A percentile compares a stretch with the other conserved stretches of the same genome.
These are phyloP conservation scores for Globisporangium radiosum DNA, from an alignment of 352 stramenopile genomes.

Conservation along the genomic window DNA sequence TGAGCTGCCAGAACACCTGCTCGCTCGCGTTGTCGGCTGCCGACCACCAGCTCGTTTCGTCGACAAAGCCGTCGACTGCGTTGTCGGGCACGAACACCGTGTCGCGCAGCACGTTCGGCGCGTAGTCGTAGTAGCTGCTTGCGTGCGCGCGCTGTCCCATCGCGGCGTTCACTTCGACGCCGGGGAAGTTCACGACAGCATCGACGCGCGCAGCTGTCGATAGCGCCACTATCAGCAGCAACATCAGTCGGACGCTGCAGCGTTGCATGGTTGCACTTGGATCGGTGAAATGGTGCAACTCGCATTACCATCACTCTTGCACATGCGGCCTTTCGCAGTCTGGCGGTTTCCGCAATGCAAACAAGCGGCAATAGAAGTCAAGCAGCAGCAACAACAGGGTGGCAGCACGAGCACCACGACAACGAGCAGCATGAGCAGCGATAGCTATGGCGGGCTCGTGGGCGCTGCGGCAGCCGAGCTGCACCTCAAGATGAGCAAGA, in stretches of 20 bases:
- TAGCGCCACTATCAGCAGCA: slow-evolving; percentile 3
- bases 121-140: slow-evolving; percentile 74
- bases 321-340: too few species aligned
- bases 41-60: slow-evolving; percentile 77
- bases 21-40: slow-evolving; percentile 34
- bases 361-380: not conserved
- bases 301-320: too few species aligned
- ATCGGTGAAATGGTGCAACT: too few species aligned
- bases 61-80: slow-evolving; percentile 63
- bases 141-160: slow-evolving; percentile 42
- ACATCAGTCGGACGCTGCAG: slow-evolving; percentile 1
- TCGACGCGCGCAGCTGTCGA: not conserved
- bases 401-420: not conserved
- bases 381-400: not conserved
- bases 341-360: too few species aligned
- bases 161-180: slow-evolving; percentile 63
- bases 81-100: slow-evolving; percentile 51
- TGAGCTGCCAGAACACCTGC: slow-evolving; percentile 68
- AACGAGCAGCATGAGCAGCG: slow-evolving; percentile 17
- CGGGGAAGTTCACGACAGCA: slow-evolving; percentile 48
- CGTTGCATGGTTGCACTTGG: not conserved
- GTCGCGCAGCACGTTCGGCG: slow-evolving; percentile 54
- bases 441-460: slow-evolving; percentile 15
- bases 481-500: slow-evolving; percentile 93
- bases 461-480: slow-evolving; percentile 39